Base-by-base conservation (phyloP, 345 rosid species). In the Citrus sp. region DNA sequence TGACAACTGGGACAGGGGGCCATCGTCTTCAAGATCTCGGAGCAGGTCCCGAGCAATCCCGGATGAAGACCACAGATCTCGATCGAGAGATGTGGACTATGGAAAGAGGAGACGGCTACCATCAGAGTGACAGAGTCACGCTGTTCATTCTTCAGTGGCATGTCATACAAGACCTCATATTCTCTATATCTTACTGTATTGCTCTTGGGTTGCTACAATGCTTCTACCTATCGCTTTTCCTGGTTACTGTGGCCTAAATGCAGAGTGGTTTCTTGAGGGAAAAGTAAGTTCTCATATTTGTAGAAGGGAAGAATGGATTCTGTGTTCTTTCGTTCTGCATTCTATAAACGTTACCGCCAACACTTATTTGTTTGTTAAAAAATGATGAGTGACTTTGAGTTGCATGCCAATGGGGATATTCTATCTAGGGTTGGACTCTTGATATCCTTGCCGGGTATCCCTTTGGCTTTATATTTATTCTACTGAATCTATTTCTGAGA, bases 51-150 rank as follows among this genome's bases (percentile, higher is more conserved):
- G 90, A 79, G 89, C 86, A 58, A 81, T 84, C 81, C 79, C 88
- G 25, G 94, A 89, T 74, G 97, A 92, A 71, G 89, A 89, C 74
- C 87, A 85, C 79, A 88, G 89, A 87, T 86, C 95, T 69, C 83
- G 92, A 76, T 87, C 92, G 13, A 87, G 97, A 87, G 94, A 92
- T 86, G 90, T 71, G 34, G 97, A 91, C 78, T 90, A 91, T 65
- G 93, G 92, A 37, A 91, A 93, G 88, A 88, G 92, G 85, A 90
- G 97, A 76, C 91, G 92, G 54, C 49, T 77, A 60, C 87, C 90
- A 22, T 87, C 88, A 42, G 90, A 88, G 73, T 88, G 86, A 88
- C 25, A 60, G 65, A 70, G 76, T 59, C 25, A 34, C 55, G 40
- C 68, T 28, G 60, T 65, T 80, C 64, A 34, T 73, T 76, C 62